Percentiles rank a stretch among this genome's conserved stretches.
Conservation (phyloP, 1,139 yeast genomes). For the Yamadazyma dushanensis region DNA sequence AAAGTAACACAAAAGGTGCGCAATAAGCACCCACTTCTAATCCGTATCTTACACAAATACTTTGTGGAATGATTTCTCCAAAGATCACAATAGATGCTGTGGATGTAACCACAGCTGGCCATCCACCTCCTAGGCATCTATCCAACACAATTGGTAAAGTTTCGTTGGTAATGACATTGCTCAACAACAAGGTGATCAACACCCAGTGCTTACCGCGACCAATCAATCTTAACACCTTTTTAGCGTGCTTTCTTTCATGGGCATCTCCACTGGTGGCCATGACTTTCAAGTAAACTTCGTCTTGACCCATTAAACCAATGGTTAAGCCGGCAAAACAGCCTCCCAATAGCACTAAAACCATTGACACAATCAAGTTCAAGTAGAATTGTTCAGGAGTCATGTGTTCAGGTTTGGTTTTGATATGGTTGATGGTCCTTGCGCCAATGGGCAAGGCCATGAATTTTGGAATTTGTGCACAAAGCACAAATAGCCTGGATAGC, state of each 20-base stretch:
- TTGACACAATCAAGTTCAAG: conserved; percentile 58
- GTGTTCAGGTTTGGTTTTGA: conserved; percentile 13
- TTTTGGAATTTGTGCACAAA: conserved; percentile 26
- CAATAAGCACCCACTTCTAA: conserved; percentile 87
- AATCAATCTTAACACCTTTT: conserved; percentile 68
- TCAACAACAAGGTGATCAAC: conserved; percentile 81
- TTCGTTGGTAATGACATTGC: conserved; percentile 93
- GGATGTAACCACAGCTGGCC: conserved; percentile 94
- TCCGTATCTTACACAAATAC: conserved; percentile 90
- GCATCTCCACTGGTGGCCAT: conserved; percentile 60
- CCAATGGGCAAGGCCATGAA: conserved; percentile 29
- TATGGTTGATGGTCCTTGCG: conserved; percentile 16
- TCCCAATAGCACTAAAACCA: conserved; percentile 75
- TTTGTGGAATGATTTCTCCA: conserved; percentile 96
- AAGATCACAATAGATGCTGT: conserved; percentile 91
- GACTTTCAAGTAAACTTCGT: conserved; percentile 83
- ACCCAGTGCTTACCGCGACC: conserved; percentile 96
- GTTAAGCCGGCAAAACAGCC: conserved; percentile 97
- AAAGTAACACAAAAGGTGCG: conserved; percentile 78
- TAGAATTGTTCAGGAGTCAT: conserved; percentile 49
- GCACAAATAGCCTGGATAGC: conserved; percentile 16
- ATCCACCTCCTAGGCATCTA: conserved; percentile 92
- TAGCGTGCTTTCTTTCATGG: conserved; percentile 69
- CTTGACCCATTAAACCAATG: conserved; percentile 95
- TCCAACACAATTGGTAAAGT: conserved; percentile 93